Evolutionary conservation across 2,329 filamentous ascomycete species (phyloP).

Genomic region (Scedosporium aurantiacum): DNA sequence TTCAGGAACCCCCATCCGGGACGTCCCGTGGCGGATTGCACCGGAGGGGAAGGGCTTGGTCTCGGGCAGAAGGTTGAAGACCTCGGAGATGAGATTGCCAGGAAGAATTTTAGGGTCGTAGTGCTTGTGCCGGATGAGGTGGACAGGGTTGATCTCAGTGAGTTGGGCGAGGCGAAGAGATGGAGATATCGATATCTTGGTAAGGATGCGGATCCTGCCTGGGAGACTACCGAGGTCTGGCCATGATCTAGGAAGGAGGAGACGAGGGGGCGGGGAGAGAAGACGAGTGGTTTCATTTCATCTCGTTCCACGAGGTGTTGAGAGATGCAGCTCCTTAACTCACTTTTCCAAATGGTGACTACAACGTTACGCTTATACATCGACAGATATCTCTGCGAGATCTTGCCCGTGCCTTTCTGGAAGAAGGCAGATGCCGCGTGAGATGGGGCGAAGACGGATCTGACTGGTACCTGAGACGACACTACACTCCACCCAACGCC

Average conservation of each 20-base stretch:
- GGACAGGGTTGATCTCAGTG: slow-evolving; percentile 61
- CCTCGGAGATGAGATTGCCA: slow-evolving; percentile 58
- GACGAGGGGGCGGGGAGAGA: not conserved
- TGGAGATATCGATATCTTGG: slow-evolving; percentile 55
- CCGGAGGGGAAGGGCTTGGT: slow-evolving; percentile 26
- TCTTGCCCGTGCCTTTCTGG: not conserved
- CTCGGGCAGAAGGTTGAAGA: slow-evolving; percentile 57
- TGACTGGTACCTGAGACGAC: too few relatives aligned
- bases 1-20: slow-evolving; percentile 67
- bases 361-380: not conserved
- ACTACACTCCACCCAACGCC: too few relatives aligned
- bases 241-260: slow-evolving; percentile 24
- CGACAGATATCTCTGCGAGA: not conserved
- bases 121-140: slow-evolving; percentile 70
- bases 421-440: not conserved
- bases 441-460: not conserved
- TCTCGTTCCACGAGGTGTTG: not conserved
- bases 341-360: not conserved
- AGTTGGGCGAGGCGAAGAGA: slow-evolving; percentile 50
- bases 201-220: slow-evolving; percentile 33
- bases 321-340: not conserved
- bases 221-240: slow-evolving; percentile 64
- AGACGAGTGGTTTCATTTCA: not conserved
- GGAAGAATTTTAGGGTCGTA: slow-evolving; percentile 72
- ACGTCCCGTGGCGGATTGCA: slow-evolving; percentile 31